Evolutionary conservation across 305 asterid species (phyloP).

Genomic region (Plantago coronopus): DNA sequence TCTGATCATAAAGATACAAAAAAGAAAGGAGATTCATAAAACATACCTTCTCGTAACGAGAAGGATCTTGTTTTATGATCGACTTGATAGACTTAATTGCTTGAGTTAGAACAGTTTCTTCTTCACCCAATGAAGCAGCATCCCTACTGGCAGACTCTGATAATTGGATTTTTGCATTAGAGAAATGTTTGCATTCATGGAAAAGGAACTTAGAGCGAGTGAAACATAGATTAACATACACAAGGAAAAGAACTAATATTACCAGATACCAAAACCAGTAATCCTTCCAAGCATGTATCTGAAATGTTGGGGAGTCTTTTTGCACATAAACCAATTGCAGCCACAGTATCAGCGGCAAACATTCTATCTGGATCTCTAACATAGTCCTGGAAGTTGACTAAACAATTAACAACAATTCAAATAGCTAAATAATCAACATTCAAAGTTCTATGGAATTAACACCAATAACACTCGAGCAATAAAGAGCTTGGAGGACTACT

Average conservation of each 20-base stretch:
- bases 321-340: constrained; percentile 90
- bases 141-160: constrained; percentile 59
- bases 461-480: background rate
- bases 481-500: too few relatives aligned
- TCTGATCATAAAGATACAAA: constrained; percentile 7
- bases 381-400: constrained; percentile 64
- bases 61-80: constrained; percentile 73
- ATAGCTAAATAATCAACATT: constrained; percentile 15
- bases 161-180: constrained; percentile 25
- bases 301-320: constrained; percentile 68
- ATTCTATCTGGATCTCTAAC: constrained; percentile 85
- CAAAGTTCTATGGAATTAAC: background rate
- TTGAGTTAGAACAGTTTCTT: constrained; percentile 71
- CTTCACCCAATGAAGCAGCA: constrained; percentile 50
- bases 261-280: constrained; percentile 72
- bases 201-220: constrained; percentile 2
- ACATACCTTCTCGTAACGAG: constrained; percentile 70
- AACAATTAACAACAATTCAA: constrained; percentile 29
- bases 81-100: constrained; percentile 77
- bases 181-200: constrained; percentile 7
- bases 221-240: constrained; percentile 3
- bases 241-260: constrained; percentile 25
- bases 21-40: constrained; percentile 17
- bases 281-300: constrained; percentile 75
- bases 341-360: constrained; percentile 93